phyloP scores from a whole-genome alignment of 352 stramenopile genomes.

The Phytophthora capsici region DNA sequence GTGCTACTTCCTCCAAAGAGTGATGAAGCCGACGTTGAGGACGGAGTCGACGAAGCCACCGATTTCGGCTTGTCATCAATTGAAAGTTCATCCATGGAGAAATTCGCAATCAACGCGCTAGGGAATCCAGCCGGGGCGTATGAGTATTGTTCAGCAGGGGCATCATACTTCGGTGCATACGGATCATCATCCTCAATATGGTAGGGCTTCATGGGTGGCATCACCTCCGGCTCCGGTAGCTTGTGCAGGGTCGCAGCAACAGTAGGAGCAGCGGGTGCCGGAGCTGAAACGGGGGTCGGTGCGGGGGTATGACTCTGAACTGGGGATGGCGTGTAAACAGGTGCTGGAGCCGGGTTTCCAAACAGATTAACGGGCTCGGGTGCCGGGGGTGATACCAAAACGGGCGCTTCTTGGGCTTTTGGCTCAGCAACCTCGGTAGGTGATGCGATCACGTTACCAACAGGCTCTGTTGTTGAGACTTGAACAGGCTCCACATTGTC shows the following conservation, averaged over 20 bases:
- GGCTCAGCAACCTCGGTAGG: conserved; percentile 18
- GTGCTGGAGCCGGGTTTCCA: conserved; percentile 8
- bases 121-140: conserved; percentile 36
- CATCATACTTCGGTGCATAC: conserved; percentile 30
- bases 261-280: conserved; percentile 14
- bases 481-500: conserved; percentile 33
- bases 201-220: conserved; percentile 46
- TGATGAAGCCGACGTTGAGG: conserved; percentile 26
- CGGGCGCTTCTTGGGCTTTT: conserved; percentile 10
- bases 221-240: conserved; percentile 31
- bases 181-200: conserved; percentile 43
- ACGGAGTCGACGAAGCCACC: conserved; percentile 13
- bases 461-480: conserved; percentile 8
- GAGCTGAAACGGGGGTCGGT: conserved; percentile 1
- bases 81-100: conserved; percentile 53
- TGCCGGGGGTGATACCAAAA: conserved; percentile 13
- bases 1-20: conserved; percentile 36
- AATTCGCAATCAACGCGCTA: conserved; percentile 48
- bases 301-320: conserved; percentile 5
- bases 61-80: conserved; percentile 37
- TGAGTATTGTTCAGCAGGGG: conserved; percentile 6
- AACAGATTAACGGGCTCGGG: conserved; percentile 29
- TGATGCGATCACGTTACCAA: background rate
- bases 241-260: conserved; percentile 22
- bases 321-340: conserved; percentile 17